Base-by-base conservation (phyloP, 371 early-diverging fungal species). In the Lichtheimia ornata region DNA sequence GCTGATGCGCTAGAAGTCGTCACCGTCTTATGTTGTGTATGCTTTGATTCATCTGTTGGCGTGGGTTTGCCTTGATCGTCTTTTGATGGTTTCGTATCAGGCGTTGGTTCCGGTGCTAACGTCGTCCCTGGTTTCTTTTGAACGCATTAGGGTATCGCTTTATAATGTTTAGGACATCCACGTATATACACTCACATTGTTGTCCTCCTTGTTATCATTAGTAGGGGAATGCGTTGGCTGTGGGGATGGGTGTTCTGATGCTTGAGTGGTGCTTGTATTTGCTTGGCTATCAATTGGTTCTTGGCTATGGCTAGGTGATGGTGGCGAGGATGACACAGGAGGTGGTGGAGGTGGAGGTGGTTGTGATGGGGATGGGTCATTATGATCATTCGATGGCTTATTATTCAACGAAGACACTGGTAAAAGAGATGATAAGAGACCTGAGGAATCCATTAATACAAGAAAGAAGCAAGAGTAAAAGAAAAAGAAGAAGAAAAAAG, bases 1-100 rank as follows among this genome's bases (percentile, higher is more conserved):
- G 53, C 24, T 18, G 61, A 50, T 5, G 53, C 61, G 28, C 54
- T 61, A 14, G 61, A 61, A 12, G 61, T 53, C 2, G 49, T 47
- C 7, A 61, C 44, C 13, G 61, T 61, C 42, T 41, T 50, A 45
- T 47, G 47, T 18, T 22, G 47, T 22, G 47, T 17, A 4, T 27
- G 24, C 2, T 42, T 18, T 44, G 57, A 24, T 24, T 56, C 44
- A 45, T 56, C 45, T 2, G n/a, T 24, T 42, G 55, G 55, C 14
- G 27, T 14, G 24, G 5, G 42, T 12, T 56, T 54, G 54, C 41
- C 15, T 54, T 35, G 54, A 35, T 35, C 35, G 9, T 35, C 35
- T 9, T 35, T 35, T 35, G 35, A 35, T 35, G 35, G 5, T 2
- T 35, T 35, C 11, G 35, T 9, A 35, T 35, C 35, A 11, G 11